phyloP scores from a whole-genome alignment of 73 alveolate species.

The Tetrahymena malaccensis region DNA sequence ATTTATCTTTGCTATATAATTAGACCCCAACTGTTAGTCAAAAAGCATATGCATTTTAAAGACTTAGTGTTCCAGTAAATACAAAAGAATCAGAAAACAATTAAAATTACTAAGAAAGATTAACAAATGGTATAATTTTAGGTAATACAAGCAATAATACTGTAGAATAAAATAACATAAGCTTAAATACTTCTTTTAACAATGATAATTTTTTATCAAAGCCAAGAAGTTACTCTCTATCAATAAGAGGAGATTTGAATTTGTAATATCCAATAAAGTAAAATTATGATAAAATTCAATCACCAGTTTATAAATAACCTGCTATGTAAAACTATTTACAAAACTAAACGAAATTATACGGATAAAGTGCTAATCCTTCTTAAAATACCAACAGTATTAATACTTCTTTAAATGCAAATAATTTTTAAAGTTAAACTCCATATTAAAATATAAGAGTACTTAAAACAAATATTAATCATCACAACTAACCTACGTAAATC shows the following conservation, averaged over 20 bases:
- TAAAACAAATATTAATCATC: neutral
- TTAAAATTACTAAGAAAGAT: neutral
- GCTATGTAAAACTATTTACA: neutral
- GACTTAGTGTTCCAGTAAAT: neutral
- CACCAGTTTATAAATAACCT: neutral
- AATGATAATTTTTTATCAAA: neutral
- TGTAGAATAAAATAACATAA: neutral
- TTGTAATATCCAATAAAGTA: neutral
- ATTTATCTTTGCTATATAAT: neutral
- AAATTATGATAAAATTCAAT: neutral
- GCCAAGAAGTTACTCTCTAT: neutral
- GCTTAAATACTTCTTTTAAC: neutral
- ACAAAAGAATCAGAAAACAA: neutral
- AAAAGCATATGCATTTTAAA: neutral
- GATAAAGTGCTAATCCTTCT: neutral
- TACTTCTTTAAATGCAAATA: neutral
- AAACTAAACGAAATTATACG: neutral
- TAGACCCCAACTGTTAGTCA: neutral
- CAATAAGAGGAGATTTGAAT: neutral
- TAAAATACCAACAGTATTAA: neutral
- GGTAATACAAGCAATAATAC: neutral
- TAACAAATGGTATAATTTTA: neutral
- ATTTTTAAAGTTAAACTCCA: neutral
- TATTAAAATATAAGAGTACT: neutral
- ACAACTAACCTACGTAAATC: neutral